Conservation (phyloP, 2,329 filamentous ascomycete genomes). For the Cladosporium sp. region DNA sequence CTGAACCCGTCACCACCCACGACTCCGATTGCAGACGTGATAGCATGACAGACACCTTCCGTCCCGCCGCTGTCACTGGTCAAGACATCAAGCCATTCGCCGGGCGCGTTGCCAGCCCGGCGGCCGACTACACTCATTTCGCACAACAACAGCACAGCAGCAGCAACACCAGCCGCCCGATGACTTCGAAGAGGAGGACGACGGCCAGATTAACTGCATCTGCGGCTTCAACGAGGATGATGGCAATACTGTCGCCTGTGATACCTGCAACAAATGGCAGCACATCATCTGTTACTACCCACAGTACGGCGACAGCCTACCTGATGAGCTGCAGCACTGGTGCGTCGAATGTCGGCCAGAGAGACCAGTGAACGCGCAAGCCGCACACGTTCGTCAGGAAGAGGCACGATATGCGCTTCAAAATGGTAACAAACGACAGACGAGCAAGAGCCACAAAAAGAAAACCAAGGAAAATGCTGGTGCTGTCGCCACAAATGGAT, state of each 20-base stretch:
- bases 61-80: conserved; percentile 31
- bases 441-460: conserved; percentile 83
- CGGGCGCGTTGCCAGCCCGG: conserved; percentile 7
- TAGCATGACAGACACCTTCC: conserved; percentile 36
- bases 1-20: conserved; percentile 25
- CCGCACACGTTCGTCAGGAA: conserved; percentile 55
- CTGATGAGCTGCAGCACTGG: conserved; percentile 63
- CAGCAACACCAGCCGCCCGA: neutral
- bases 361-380: conserved; percentile 65
- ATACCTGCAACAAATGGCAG: conserved; percentile 95
- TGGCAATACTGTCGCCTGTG: conserved; percentile 95
- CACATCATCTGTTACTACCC: conserved; percentile 97
- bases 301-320: conserved; percentile 61
- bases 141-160: conserved; percentile 2
- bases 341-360: conserved; percentile 81
- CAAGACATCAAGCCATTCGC: conserved; percentile 19
- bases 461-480: conserved; percentile 64
- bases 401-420: conserved; percentile 54
- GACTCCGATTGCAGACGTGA: conserved; percentile 26
- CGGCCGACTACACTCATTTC: neutral
- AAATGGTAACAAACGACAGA: conserved; percentile 61
- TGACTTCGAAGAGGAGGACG: conserved; percentile 54
- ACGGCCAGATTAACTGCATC: conserved; percentile 97
- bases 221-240: conserved; percentile 93
- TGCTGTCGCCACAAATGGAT: conserved; percentile 62